phyloP scores from a whole-genome alignment of 345 rosid genomes.

The Corchorus olitorius region DNA sequence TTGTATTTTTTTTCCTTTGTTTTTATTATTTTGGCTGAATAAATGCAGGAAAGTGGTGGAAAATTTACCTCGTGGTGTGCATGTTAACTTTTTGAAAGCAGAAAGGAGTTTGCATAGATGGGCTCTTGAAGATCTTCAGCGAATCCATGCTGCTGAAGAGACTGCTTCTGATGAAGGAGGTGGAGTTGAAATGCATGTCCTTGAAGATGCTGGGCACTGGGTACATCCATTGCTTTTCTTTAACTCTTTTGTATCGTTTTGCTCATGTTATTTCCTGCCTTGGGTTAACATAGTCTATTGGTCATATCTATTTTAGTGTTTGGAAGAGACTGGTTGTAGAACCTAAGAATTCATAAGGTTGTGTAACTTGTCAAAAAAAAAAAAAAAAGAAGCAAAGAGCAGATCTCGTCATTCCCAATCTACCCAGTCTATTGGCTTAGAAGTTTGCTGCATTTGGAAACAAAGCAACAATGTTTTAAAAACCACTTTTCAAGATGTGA shows the following conservation, averaged over 20 bases:
- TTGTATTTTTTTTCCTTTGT: background rate
- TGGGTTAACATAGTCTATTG: background rate
- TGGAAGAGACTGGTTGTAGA: background rate
- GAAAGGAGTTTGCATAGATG: constrained; percentile 97
- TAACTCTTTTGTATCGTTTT: constrained; percentile 12
- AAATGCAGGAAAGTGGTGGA: constrained; percentile 79
- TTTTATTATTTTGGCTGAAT: constrained; percentile 2
- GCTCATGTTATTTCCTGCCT: background rate
- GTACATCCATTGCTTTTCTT: constrained; percentile 42
- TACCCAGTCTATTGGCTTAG: background rate
- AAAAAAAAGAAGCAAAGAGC: background rate
- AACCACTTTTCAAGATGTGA: background rate
- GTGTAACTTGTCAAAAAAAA: background rate
- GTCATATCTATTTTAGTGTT: background rate
- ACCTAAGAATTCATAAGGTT: background rate
- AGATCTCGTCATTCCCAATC: background rate
- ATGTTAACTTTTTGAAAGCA: constrained; percentile 87
- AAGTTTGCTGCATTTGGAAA: background rate
- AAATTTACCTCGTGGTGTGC: constrained; percentile 83
- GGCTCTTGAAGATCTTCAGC: constrained; percentile 90
- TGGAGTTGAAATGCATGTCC: constrained; percentile 94
- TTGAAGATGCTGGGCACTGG: constrained; percentile 98
- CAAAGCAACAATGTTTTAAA: background rate
- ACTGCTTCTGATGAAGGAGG: constrained; percentile 86
- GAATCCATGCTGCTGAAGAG: constrained; percentile 93